These are phyloP conservation scores for Viola odorata DNA, from an alignment of 345 rosid genomes.

Conservation along the genomic window DNA sequence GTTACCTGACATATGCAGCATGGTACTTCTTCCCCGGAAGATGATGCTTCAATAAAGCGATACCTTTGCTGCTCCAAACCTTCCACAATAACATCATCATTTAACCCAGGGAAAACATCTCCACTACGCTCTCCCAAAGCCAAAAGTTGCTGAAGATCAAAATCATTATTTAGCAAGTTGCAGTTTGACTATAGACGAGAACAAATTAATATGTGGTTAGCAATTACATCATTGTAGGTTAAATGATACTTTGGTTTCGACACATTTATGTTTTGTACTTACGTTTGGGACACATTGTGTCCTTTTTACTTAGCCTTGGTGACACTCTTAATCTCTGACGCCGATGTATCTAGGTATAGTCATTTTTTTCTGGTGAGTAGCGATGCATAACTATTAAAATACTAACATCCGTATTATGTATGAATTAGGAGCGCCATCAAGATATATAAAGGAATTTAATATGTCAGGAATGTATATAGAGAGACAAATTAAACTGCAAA, in stretches of 20 bases:
- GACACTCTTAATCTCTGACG: too few species aligned
- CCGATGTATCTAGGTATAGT: too few species aligned
- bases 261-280: too few species aligned
- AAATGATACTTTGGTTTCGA: too few species aligned
- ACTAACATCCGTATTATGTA: too few species aligned
- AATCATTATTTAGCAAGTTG: neutral
- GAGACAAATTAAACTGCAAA: neutral
- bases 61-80: conserved; percentile 15
- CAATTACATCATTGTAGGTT: neutral
- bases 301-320: too few species aligned
- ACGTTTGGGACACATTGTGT: too few species aligned
- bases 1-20: conserved; percentile 46
- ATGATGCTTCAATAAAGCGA: neutral
- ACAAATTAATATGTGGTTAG: neutral
- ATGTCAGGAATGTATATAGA: neutral
- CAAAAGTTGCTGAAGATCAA: conserved; percentile 21
- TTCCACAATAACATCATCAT: conserved; percentile 16
- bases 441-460: too few species aligned
- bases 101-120: conserved; percentile 21
- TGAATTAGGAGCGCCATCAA: too few species aligned
- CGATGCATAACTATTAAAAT: too few species aligned
- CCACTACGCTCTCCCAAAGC: conserved; percentile 28
- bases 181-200: neutral
- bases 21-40: conserved; percentile 2
- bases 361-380: too few species aligned